phyloP scores from a whole-genome alignment of 2,329 filamentous ascomycete genomes.

The Clarireedia homoeocarpa region DNA sequence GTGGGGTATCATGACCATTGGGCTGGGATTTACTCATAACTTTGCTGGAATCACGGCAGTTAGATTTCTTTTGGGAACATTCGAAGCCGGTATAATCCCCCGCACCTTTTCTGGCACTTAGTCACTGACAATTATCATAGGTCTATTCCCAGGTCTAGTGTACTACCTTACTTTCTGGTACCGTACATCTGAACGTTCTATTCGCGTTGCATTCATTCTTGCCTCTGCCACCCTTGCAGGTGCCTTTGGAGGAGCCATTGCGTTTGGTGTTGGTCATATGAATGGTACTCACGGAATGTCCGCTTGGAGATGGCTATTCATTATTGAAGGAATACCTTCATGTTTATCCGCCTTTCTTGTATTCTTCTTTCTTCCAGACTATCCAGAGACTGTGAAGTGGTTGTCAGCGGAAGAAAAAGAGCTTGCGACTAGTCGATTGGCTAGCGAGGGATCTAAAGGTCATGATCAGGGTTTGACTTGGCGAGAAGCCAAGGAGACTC shows the following conservation, averaged over 20 bases:
- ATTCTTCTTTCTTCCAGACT: constrained; percentile 41
- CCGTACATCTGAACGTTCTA: constrained; percentile 22
- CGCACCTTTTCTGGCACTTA: constrained; percentile 18
- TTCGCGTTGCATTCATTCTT: constrained; percentile 26
- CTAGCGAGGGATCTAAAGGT: constrained; percentile 35
- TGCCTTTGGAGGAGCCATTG: constrained; percentile 28
- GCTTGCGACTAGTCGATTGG: constrained; percentile 34
- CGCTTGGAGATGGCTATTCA: constrained; percentile 28
- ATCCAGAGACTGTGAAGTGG: constrained; percentile 40
- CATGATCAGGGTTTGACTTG: constrained; percentile 38
- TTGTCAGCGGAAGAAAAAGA: constrained; percentile 37
- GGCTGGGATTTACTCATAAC: constrained; percentile 36
- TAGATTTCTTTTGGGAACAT: constrained; percentile 41
- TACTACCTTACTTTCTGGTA: constrained; percentile 30
- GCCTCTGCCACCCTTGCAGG: constrained; percentile 27
- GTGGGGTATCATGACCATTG: constrained; percentile 41
- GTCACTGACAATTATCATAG: constrained; percentile 30
- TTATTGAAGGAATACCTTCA: constrained; percentile 30
- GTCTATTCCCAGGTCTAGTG: constrained; percentile 33
- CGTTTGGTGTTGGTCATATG: constrained; percentile 27
- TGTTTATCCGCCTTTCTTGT: constrained; percentile 40
- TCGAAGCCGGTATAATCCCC: constrained; percentile 35
- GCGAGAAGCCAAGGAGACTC: constrained; percentile 38
- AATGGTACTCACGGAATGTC: constrained; percentile 20
- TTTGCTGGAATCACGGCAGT: constrained; percentile 37